Conservation (phyloP, 2,329 filamentous ascomycete genomes). For the Colletotrichum aenigma region DNA sequence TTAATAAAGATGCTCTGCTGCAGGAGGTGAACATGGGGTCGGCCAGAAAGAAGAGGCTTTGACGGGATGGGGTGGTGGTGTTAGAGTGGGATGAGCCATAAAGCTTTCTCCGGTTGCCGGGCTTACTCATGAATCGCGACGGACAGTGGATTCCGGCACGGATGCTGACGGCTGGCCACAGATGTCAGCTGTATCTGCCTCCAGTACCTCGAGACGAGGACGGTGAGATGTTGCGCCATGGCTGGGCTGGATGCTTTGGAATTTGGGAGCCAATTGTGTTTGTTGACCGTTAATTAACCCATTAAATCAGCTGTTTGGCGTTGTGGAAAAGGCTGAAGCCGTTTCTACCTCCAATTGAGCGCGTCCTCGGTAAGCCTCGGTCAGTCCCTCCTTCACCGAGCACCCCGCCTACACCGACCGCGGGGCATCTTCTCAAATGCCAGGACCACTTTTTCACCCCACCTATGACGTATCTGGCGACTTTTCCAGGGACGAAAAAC, state of each 20-base stretch:
- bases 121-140: slow-evolving; percentile 16
- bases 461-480: slow-evolving; percentile 9
- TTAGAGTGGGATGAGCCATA: slow-evolving; percentile 17
- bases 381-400: background rate
- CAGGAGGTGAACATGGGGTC: slow-evolving; percentile 5
- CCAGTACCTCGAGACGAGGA: background rate
- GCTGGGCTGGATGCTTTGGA: background rate
- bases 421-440: background rate
- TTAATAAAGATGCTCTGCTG: background rate
- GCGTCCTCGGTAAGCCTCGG: background rate
- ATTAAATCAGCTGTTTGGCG: background rate
- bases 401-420: background rate
- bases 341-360: background rate
- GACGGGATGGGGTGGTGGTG: slow-evolving; percentile 3
- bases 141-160: background rate
- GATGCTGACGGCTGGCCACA: background rate
- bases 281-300: background rate
- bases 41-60: background rate
- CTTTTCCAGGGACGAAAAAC: background rate
- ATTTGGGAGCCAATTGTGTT: background rate
- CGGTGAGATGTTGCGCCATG: background rate
- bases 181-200: background rate
- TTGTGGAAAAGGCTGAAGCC: background rate
- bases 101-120: background rate
- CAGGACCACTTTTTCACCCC: slow-evolving; percentile 8